These are phyloP conservation scores for Neoboletus brunneissimus DNA, from an alignment of 768 basidiomycete genomes.

Conservation along the genomic window DNA sequence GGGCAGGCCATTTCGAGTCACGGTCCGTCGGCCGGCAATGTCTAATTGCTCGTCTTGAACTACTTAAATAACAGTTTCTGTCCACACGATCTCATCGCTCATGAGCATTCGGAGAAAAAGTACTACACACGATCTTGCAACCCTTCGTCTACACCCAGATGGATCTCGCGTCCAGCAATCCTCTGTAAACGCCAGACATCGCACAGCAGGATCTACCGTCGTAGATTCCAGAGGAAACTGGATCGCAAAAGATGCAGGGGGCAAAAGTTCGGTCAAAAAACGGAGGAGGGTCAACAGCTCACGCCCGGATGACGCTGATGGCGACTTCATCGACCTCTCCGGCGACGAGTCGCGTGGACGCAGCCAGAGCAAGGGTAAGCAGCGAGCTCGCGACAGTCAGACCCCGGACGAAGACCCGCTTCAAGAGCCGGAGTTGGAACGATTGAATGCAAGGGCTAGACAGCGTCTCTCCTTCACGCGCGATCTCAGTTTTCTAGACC, in stretches of 20 bases:
- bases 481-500: constrained; percentile 56
- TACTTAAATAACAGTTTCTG: no score
- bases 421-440: constrained; percentile 15
- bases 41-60: not conserved
- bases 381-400: constrained; percentile 18
- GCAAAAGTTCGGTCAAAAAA: constrained; percentile 41
- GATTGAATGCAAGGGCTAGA: constrained; percentile 26
- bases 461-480: constrained; percentile 46
- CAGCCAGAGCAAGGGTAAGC: constrained; percentile 25
- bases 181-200: constrained; percentile 33
- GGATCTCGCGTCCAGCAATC: constrained; percentile 56
- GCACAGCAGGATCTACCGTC: constrained; percentile 36
- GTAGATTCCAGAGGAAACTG: constrained; percentile 57
- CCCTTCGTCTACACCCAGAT: constrained; percentile 63
- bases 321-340: constrained; percentile 22
- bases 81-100: not conserved
- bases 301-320: constrained; percentile 25
- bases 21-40: not conserved
- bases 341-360: constrained; percentile 16
- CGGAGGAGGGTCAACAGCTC: constrained; percentile 26
- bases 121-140: constrained; percentile 64
- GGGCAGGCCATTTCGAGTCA: constrained; percentile 22
- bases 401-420: constrained; percentile 2
- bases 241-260: constrained; percentile 67
- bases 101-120: constrained; percentile 39